Conservation (phyloP, 2,329 filamentous ascomycete genomes). For the Sordariomycetes sp. region DNA sequence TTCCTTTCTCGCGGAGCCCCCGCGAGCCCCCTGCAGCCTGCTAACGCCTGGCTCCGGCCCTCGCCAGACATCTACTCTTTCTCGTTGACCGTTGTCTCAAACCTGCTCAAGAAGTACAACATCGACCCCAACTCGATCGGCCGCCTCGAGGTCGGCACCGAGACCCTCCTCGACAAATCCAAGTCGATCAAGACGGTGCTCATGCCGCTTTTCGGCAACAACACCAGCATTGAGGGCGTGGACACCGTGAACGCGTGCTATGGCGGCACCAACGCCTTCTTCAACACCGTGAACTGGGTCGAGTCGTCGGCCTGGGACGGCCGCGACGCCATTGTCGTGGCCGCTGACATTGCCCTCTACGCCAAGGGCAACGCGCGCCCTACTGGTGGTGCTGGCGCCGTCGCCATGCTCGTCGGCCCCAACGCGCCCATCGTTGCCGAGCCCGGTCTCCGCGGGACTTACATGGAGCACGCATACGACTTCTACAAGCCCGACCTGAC, state of each 20-base stretch:
- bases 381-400: constrained; percentile 66
- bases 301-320: constrained; percentile 83
- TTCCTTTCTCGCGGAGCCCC: background rate
- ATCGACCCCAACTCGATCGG: constrained; percentile 68
- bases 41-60: background rate
- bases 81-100: constrained; percentile 63
- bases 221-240: constrained; percentile 73
- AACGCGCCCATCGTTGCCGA: constrained; percentile 66
- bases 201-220: constrained; percentile 76
- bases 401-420: constrained; percentile 68
- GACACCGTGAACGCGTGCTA: constrained; percentile 81
- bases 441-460: constrained; percentile 65
- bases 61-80: constrained; percentile 73
- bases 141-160: constrained; percentile 72
- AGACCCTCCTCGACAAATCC: constrained; percentile 79
- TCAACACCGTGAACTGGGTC: constrained; percentile 76
- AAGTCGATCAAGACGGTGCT: constrained; percentile 83
- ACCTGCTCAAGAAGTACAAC: constrained; percentile 70
- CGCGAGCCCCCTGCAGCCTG: background rate
- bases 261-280: constrained; percentile 71
- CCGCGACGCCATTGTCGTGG: constrained; percentile 65
- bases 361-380: constrained; percentile 73
- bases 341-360: constrained; percentile 75
- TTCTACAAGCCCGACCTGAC: constrained; percentile 86
- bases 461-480: constrained; percentile 77